Evolutionary conservation across 2,329 filamentous ascomycete genomes (phyloP).

Genomic region (Monilinia fructigena): DNA sequence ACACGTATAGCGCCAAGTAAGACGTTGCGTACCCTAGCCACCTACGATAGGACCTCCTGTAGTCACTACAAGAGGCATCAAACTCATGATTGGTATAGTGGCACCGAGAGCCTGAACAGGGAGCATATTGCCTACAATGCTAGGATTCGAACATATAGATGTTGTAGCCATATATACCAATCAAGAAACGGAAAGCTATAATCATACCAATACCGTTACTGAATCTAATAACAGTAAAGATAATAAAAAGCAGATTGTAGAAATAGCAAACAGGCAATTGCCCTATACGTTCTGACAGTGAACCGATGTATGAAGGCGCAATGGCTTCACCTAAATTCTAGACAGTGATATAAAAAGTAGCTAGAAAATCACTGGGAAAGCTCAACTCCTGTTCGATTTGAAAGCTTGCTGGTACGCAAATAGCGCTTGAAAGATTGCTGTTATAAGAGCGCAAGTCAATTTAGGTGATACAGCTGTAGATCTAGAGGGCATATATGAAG

Average conservation of each 20-base stretch:
- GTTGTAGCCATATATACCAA: slow-evolving; percentile 32
- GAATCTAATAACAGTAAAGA: slow-evolving; percentile 49
- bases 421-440: neutral
- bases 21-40: slow-evolving; percentile 44
- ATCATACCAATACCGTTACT: slow-evolving; percentile 45
- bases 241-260: slow-evolving; percentile 50
- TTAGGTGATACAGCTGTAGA: too few species aligned
- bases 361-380: neutral
- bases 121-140: slow-evolving; percentile 49
- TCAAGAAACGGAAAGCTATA: slow-evolving; percentile 43
- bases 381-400: neutral
- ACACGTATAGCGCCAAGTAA: slow-evolving; percentile 54
- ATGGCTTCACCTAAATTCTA: slow-evolving; percentile 49
- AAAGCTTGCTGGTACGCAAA: neutral
- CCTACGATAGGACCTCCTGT: slow-evolving; percentile 39
- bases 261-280: slow-evolving; percentile 44
- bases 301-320: slow-evolving; percentile 47
- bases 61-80: slow-evolving; percentile 37
- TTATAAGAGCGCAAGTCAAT: neutral
- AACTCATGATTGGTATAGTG: slow-evolving; percentile 41
- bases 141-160: slow-evolving; percentile 43
- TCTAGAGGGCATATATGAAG: neutral
- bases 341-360: slow-evolving; percentile 31
- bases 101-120: slow-evolving; percentile 46
- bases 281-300: slow-evolving; percentile 47